Base-by-base conservation (phyloP, 2,329 filamentous ascomycete species). In the Fusarium chaquense region DNA sequence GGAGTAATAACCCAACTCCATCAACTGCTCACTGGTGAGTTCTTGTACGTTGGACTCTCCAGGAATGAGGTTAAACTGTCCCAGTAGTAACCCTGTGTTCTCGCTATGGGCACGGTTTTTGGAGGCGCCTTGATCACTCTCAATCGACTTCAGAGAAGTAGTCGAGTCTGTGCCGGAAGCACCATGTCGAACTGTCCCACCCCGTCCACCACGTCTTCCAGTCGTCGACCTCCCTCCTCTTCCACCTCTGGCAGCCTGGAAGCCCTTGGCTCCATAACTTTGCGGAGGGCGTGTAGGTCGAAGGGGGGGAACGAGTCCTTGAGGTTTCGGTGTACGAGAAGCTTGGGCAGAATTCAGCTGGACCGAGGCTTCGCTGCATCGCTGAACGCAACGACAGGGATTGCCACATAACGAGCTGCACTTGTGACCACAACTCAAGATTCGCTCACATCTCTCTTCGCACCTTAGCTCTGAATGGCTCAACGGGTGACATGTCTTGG, bases 21-120 rank as follows among this genome's bases (percentile, higher is more conserved):
- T 75, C 87, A 92, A 30, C 61, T 76, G 47, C 71, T 62, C 52
- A 80, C 70, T 76, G 86, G 91, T 8, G 86, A 88, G 22, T 86
- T 89, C 54, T 9, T 41, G 18, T 16, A 41, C n/a, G 5, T 2
- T 40, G 24, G 33, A 13, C 18, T 26, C 49, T 40, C 18, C 24
- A 16, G 6, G 24, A 40, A 24, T 18, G 22, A 5, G 12, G 32
- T 28, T 5, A 20, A 20, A 20, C 9, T 26, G 33, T 3, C 24
- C 6, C 18, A 26, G 10, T 12, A 20, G 9, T 13, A 38, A 20
- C 12, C 33, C 13, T 26, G 22, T n/a, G 16, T 36, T n/a, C 12
- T 51, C 22, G 12, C 12, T 26, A 16, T n/a, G 18, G n/a, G 22
- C 11, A 16, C 10, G 18, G 10, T 10, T 28, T 16, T 52, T 30